phyloP scores from a whole-genome alignment of 305 asterid species.

The Solanum hybrid region DNA sequence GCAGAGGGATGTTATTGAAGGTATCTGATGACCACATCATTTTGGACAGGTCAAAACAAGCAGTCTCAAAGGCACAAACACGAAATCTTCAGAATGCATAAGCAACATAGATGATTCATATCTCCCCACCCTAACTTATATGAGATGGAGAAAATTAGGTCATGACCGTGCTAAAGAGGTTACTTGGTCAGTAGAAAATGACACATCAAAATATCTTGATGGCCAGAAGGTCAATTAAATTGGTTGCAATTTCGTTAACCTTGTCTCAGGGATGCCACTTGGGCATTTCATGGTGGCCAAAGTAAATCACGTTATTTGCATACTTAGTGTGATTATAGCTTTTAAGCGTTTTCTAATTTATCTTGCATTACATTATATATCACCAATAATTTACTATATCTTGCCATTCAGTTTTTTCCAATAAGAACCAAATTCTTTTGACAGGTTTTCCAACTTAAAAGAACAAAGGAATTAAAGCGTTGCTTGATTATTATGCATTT shows the following conservation, averaged over 20 bases:
- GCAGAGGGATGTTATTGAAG: neutral
- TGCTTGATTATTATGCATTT: neutral
- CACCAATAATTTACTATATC: neutral
- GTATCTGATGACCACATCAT: neutral
- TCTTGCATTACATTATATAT: neutral
- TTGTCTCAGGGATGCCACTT: neutral
- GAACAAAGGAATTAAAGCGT: neutral
- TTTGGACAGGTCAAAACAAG: neutral
- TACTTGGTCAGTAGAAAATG: neutral
- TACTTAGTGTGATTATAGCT: neutral
- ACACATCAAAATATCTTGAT: neutral
- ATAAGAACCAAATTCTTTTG: neutral
- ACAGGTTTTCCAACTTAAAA: neutral
- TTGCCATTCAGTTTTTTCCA: neutral
- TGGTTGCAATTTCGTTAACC: neutral
- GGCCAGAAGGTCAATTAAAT: neutral
- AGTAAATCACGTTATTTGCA: neutral
- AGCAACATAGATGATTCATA: neutral
- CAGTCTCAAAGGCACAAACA: neutral
- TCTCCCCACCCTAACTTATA: neutral
- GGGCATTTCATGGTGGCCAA: neutral
- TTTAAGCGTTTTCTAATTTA: neutral
- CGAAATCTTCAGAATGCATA: neutral
- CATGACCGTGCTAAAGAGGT: neutral
- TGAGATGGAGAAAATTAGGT: neutral